A percentile compares a stretch with the other conserved stretches of the same genome.
Conservation (phyloP, 2,329 filamentous ascomycete species). For the Hirsutella minnesotensis region DNA sequence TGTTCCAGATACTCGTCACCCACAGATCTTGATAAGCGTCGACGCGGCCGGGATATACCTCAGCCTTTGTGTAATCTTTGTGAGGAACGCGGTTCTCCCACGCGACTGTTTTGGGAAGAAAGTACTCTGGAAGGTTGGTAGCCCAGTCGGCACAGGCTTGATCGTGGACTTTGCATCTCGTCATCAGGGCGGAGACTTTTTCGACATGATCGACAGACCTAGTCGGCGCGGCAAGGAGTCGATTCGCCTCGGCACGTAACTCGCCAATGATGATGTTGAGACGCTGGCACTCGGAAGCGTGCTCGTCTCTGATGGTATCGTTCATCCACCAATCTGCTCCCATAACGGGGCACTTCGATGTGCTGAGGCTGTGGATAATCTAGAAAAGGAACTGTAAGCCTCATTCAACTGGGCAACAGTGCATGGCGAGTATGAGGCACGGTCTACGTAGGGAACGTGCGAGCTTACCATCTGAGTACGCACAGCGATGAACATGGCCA, state of each 20-base stretch:
- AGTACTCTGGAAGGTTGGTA: constrained; percentile 34
- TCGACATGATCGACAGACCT: constrained; percentile 38
- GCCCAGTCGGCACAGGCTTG: constrained; percentile 40
- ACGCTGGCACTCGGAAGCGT: constrained; percentile 34
- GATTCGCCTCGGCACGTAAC: constrained; percentile 41
- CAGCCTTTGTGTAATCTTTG: constrained; percentile 38
- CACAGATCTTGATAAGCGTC: constrained; percentile 48
- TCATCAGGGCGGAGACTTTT: constrained; percentile 38
- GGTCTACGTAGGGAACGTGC: not conserved
- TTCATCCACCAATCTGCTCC: constrained; percentile 48
- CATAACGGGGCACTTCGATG: constrained; percentile 39
- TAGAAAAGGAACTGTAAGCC: constrained; percentile 9
- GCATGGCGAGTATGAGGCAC: too few relatives aligned
- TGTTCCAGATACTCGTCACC: constrained; percentile 46
- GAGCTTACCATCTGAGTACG: constrained; percentile 44
- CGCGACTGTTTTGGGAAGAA: constrained; percentile 38
- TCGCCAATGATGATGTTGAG: constrained; percentile 43
- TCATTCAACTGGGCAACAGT: too few relatives aligned
- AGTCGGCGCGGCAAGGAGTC: constrained; percentile 31
- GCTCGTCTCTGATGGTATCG: constrained; percentile 36
- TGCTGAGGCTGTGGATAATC: constrained; percentile 45
- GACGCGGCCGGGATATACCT: constrained; percentile 48
- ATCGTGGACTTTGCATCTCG: constrained; percentile 39
- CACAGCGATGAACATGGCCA: constrained; percentile 46
- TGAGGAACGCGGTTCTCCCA: constrained; percentile 44